Base-by-base conservation (phyloP, 2,329 filamentous ascomycete species). In the Penicillium sp. region DNA sequence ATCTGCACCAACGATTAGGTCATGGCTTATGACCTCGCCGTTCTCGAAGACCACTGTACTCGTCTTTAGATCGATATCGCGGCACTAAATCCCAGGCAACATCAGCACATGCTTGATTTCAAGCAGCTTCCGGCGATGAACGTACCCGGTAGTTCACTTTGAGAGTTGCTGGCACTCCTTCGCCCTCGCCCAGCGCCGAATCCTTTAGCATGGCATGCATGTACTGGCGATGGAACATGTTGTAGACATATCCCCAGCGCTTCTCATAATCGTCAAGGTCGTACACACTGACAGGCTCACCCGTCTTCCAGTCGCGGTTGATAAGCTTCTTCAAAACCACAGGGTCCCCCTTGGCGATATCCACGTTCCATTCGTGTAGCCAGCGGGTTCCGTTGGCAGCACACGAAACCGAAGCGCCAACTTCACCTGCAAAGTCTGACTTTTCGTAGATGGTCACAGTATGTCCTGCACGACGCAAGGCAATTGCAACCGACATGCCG, bases 351-450 rank as follows among this genome's bases (percentile, higher is more conserved):
- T 84, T 84, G 15, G 75, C 75, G 1, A 89, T 77, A 64, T 89
- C 84, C 1, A 89, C 84, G 0, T 76, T 77, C 87, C 87, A 90
- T 69, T 87, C 84, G 59, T 87, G 82, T 8, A 90, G 75, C 86
- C 86, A 90, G 46, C 84, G 79, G 1, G 86, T 87, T 8, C 87
- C 87, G 64, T 90, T 90, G 10, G 87, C 86, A 1, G 87, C 87
- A 64, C 86, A 89, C 0, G 83, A 86, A 0, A 88, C 81, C 0
- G 86, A 87, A 0, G 85, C 85, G 13, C 87, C 87, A 0, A 87
- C 86, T 68, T 90, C 87, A 15, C 86, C 85, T 0, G 81, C 85
- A 62, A 84, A 89, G 69, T 89, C 84, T 34, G 81, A 79, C 38
- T 82, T 82, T 68, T 88, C 87, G 66, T 89, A 89, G 60, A 90